Evolutionary conservation across 768 basidiomycete species (phyloP).

Genomic region (Podaxis pistillaris): DNA sequence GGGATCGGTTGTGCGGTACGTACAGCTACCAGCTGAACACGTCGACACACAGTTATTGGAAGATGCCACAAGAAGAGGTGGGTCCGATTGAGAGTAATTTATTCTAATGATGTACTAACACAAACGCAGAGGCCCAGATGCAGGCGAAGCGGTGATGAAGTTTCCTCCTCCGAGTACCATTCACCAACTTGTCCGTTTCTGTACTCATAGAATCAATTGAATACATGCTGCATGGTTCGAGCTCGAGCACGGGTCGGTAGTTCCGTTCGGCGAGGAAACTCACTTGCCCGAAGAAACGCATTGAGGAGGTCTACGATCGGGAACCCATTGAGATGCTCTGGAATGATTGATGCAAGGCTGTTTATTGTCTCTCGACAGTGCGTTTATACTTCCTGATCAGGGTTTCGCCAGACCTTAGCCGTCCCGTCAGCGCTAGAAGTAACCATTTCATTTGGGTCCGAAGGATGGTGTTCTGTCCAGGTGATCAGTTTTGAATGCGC

Average conservation of each 20-base stretch:
- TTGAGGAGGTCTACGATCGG: neutral
- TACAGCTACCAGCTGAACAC: constrained; percentile 87
- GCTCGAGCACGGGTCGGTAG: neutral
- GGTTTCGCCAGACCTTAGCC: constrained; percentile 82
- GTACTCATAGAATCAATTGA: constrained; percentile 3
- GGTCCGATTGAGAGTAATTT: constrained; percentile 15
- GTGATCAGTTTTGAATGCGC: constrained; percentile 84
- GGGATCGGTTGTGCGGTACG: constrained; percentile 97
- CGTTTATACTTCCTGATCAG: constrained; percentile 21
- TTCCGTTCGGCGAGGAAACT: neutral
- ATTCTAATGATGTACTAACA: constrained; percentile 12
- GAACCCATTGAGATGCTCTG: neutral
- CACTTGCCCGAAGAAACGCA: neutral
- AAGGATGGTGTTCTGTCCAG: constrained; percentile 91
- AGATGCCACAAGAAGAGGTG: constrained; percentile 95
- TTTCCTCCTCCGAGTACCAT: neutral
- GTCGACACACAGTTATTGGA: constrained; percentile 95
- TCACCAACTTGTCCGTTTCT: neutral
- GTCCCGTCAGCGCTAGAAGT: constrained; percentile 91
- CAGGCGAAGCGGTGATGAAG: constrained; percentile 39
- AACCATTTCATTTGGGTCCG: constrained; percentile 76
- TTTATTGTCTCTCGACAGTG: neutral
- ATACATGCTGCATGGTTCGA: constrained; percentile 1
- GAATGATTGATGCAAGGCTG: neutral
- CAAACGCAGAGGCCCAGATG: constrained; percentile 41